phyloP scores from a whole-genome alignment of 192 early-diverging fungal genomes.

The Coemansia guatemalensis region DNA sequence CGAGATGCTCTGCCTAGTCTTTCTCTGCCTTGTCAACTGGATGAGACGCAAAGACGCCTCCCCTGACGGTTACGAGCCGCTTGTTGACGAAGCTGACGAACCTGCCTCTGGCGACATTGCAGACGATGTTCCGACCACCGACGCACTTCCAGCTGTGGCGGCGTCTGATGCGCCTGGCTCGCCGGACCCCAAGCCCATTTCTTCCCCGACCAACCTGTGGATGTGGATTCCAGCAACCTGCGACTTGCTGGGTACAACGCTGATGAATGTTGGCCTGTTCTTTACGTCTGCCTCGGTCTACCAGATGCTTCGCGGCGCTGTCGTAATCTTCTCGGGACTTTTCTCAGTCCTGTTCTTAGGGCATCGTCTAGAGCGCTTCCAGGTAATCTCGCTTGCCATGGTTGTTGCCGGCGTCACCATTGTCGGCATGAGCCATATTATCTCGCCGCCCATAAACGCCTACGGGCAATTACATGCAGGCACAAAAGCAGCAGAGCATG shows the following conservation, averaged over 20 bases:
- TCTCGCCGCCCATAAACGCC: constrained; percentile 45
- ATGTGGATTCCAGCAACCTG: constrained; percentile 70
- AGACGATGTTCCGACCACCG: constrained; percentile 31
- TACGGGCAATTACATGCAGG: constrained; percentile 8
- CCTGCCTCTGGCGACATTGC: constrained; percentile 6
- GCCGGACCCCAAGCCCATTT: constrained; percentile 46
- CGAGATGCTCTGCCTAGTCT: constrained; percentile 77
- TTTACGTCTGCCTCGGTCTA: constrained; percentile 88
- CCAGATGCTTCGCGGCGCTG: constrained; percentile 95
- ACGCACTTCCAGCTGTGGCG: constrained; percentile 20
- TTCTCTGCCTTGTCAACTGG: constrained; percentile 57
- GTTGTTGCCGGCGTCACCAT: constrained; percentile 87
- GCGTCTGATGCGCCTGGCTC: not conserved
- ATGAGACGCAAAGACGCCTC: constrained; percentile 19
- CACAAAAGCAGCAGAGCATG: constrained; percentile 24
- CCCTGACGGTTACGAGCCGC: constrained; percentile 34
- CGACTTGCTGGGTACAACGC: constrained; percentile 72
- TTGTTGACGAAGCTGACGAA: constrained; percentile 23
- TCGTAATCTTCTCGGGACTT: constrained; percentile 93
- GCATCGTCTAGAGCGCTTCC: constrained; percentile 70
- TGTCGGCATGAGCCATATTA: constrained; percentile 72
- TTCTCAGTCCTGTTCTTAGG: constrained; percentile 85
- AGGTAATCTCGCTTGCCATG: constrained; percentile 79
- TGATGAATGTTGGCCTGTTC: constrained; percentile 98
- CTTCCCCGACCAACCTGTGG: constrained; percentile 55